Evolutionary conservation across 179 eudicot species (phyloP).

Genomic region (Carnegiea gigantea): DNA sequence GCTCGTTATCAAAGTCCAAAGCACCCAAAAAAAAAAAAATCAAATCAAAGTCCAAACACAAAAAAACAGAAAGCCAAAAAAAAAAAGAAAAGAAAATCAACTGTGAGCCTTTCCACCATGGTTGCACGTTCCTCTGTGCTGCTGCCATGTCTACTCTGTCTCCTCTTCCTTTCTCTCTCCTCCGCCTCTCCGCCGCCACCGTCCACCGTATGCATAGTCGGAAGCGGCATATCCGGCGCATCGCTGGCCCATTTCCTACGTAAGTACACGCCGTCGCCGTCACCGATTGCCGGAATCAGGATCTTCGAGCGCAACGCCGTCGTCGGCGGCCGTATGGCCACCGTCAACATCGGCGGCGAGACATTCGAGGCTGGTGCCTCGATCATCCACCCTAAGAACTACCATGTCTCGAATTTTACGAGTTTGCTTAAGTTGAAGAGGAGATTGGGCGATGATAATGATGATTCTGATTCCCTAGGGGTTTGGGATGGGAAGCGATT

Average conservation of each 20-base stretch:
- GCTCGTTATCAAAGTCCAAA: too few species aligned
- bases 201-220: conserved; percentile 63
- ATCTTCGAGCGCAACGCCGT: conserved; percentile 58
- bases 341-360: conserved; percentile 54
- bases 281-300: conserved; percentile 31
- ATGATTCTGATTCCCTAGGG: conserved; percentile 47
- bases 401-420: conserved; percentile 54
- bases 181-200: conserved; percentile 22
- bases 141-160: conserved; percentile 12
- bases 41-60: too few species aligned
- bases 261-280: conserved; percentile 38
- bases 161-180: conserved; percentile 20
- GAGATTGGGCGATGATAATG: conserved; percentile 14
- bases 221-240: conserved; percentile 75
- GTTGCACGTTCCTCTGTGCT: conserved; percentile 8
- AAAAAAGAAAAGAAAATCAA: neutral
- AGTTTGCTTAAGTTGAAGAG: conserved; percentile 35
- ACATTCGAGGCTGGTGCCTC: conserved; percentile 95
- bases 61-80: too few species aligned
- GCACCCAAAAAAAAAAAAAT: too few species aligned
- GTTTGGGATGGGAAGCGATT: conserved; percentile 77
- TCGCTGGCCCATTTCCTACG: conserved; percentile 88
- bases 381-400: conserved; percentile 80
- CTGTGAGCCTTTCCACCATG: conserved; percentile 26
- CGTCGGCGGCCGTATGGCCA: conserved; percentile 90